These are phyloP conservation scores for Myochromella boudieri DNA, from an alignment of 768 basidiomycete genomes.

Conservation along the genomic window DNA sequence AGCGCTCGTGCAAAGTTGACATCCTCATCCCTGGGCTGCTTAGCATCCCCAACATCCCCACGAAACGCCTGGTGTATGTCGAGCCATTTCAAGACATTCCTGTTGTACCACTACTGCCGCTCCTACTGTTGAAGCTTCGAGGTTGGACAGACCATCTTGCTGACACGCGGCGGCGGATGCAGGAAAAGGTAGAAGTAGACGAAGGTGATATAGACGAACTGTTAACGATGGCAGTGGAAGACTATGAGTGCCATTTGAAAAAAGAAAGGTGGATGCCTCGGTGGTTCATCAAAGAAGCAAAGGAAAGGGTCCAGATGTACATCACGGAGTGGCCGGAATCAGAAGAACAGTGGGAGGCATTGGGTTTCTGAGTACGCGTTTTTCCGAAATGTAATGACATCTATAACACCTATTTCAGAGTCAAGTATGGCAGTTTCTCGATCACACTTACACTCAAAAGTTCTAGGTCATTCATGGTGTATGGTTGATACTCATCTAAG, in stretches of 20 bases:
- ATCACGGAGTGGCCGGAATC: constrained; percentile 11
- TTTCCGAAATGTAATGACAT: too few relatives aligned
- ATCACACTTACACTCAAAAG: too few relatives aligned
- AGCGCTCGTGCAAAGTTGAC: constrained; percentile 36
- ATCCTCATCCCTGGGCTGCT: constrained; percentile 35
- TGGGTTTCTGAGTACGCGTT: constrained; percentile 15
- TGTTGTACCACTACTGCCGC: constrained; percentile 34
- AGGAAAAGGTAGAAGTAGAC: constrained; percentile 38
- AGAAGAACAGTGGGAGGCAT: constrained; percentile 1
- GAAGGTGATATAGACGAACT: constrained; percentile 40
- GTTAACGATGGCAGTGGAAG: constrained; percentile 33
- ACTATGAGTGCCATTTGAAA: constrained; percentile 20
- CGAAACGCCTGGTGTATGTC: constrained; percentile 17
- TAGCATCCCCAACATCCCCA: constrained; percentile 34
- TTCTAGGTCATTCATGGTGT: too few relatives aligned
- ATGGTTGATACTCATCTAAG: too few relatives aligned
- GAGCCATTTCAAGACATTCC: constrained; percentile 29
- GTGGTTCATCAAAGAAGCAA: constrained; percentile 26
- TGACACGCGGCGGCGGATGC: constrained; percentile 29
- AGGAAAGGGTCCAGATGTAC: constrained; percentile 23
- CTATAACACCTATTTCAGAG: too few relatives aligned
- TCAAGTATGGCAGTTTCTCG: too few relatives aligned
- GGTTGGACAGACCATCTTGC: constrained; percentile 41
- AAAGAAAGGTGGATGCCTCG: constrained; percentile 28
- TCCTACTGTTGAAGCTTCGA: constrained; percentile 41